Percentiles rank a stretch among this genome's conserved stretches.
phyloP scores from a whole-genome alignment of 495 filamentous ascomycete genomes.

The Beverwykella pulmonaria region DNA sequence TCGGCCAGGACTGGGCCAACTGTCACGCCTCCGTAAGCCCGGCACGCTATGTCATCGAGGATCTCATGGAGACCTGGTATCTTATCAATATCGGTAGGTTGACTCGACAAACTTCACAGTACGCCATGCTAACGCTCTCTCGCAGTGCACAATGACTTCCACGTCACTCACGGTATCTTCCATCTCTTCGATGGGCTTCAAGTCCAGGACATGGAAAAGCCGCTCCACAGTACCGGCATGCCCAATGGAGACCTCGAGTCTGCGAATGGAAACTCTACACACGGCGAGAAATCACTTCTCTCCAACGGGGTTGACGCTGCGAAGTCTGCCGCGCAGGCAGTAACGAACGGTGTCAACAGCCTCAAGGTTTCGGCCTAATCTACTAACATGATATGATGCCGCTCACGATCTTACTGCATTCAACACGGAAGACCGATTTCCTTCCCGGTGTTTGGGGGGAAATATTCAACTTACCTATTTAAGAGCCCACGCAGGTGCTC shows the following conservation, averaged over 20 bases:
- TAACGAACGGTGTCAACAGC: slow-evolving; percentile 31
- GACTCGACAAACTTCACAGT: background rate
- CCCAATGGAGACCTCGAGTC: slow-evolving; percentile 11
- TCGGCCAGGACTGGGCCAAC: slow-evolving; percentile 91
- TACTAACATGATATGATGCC: background rate
- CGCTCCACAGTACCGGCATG: slow-evolving; percentile 37
- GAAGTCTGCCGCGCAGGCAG: slow-evolving; percentile 14
- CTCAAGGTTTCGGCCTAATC: slow-evolving; percentile 20
- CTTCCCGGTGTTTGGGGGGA: background rate
- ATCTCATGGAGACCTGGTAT: slow-evolving; percentile 87
- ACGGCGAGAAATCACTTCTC: slow-evolving; percentile 4
- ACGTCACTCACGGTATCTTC: slow-evolving; percentile 74
- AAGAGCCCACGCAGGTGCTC: background rate
- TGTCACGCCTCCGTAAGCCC: slow-evolving; percentile 78
- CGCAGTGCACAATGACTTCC: slow-evolving; percentile 97
- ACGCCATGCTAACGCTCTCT: background rate
- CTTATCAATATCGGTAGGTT: slow-evolving; percentile 85
- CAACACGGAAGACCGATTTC: slow-evolving; percentile 26
- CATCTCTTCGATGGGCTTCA: slow-evolving; percentile 78
- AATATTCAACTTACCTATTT: background rate
- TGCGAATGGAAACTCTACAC: background rate
- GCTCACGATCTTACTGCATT: slow-evolving; percentile 21
- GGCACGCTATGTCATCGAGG: slow-evolving; percentile 79
- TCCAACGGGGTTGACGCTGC: slow-evolving; percentile 1
- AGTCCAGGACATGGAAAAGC: slow-evolving; percentile 65